phyloP scores from a whole-genome alignment of 805 yeast species.

The Danielozyma ontarioensis region DNA sequence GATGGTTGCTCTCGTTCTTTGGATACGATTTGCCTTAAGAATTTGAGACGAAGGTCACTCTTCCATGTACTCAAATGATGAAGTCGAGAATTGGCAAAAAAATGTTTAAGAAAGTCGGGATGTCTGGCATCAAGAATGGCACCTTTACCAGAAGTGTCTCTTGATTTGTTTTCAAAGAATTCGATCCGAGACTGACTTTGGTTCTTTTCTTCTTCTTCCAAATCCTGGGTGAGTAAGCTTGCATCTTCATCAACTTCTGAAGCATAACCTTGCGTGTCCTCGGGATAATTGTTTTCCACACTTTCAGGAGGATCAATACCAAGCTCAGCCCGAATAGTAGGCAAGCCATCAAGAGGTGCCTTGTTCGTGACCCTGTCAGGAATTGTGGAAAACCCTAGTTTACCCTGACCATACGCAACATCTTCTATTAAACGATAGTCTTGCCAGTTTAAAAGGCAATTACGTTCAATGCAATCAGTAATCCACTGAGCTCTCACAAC shows the following conservation, averaged over 20 bases:
- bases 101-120: slow-evolving; percentile 67
- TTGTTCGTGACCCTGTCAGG: neutral
- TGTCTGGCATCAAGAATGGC: slow-evolving; percentile 55
- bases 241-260: neutral
- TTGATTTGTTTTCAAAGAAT: neutral
- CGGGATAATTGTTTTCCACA: neutral
- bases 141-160: neutral
- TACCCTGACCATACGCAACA: slow-evolving; percentile 50
- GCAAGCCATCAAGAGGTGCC: no score
- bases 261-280: neutral
- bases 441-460: slow-evolving; percentile 61
- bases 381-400: slow-evolving; percentile 24
- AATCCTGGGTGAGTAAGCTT: neutral
- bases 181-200: neutral
- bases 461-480: slow-evolving; percentile 50
- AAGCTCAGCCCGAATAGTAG: no score
- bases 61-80: slow-evolving; percentile 91
- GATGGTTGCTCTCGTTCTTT: slow-evolving; percentile 9
- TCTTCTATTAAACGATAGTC: slow-evolving; percentile 49
- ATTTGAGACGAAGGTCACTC: slow-evolving; percentile 59
- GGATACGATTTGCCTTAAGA: slow-evolving; percentile 43
- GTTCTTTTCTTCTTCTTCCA: neutral
- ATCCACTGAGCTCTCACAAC: slow-evolving; percentile 87
- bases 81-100: slow-evolving; percentile 75
- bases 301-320: neutral